Percentiles rank a stretch among this genome's conserved stretches.
Evolutionary conservation across 805 yeast genomes (phyloP).

Genomic region (Hanseniaspora thailandica): DNA sequence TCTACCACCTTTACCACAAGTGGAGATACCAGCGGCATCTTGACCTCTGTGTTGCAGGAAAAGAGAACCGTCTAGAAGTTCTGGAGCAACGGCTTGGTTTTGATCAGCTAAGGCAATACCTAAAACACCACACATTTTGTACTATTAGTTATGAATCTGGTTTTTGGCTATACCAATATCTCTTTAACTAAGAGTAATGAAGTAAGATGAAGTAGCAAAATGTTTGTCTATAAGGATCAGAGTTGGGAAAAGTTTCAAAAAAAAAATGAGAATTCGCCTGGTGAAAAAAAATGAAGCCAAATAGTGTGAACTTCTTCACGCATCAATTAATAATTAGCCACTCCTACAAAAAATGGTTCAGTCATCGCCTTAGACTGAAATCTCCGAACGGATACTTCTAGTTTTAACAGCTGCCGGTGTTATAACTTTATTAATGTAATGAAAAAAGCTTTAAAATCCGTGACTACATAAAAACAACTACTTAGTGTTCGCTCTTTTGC

Average conservation of each 20-base stretch:
- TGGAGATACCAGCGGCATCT: slow-evolving; percentile 98
- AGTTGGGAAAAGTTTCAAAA: background rate
- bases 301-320: background rate
- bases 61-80: slow-evolving; percentile 81
- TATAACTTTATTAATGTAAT: no score
- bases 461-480: no score
- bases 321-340: background rate
- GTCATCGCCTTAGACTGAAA: no score
- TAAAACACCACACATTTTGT: slow-evolving; percentile 81
- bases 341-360: no score
- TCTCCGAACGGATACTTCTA: no score
- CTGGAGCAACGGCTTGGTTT: slow-evolving; percentile 66
- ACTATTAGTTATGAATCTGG: background rate
- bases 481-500: no score
- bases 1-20: slow-evolving; percentile 88
- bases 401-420: no score
- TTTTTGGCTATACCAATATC: background rate
- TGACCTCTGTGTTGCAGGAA: slow-evolving; percentile 95
- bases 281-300: background rate
- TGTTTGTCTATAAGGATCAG: background rate
- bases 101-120: slow-evolving; percentile 78
- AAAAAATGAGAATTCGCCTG: background rate
- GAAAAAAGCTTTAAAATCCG: no score
- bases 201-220: background rate
- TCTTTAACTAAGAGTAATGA: background rate